Conservation (phyloP, 306 rosid species). For the Quercus alba region DNA sequence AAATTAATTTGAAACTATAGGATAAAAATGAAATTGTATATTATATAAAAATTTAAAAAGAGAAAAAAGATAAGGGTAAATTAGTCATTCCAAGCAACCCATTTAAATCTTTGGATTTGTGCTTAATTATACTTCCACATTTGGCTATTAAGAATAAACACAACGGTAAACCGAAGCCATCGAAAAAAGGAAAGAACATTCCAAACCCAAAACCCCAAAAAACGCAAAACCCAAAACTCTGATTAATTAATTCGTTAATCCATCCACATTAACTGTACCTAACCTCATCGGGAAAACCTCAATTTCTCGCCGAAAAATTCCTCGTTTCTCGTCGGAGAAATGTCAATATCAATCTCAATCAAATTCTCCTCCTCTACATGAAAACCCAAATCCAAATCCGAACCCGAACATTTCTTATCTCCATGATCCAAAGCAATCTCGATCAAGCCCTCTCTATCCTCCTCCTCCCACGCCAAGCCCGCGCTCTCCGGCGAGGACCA, state of each 20-base stretch:
- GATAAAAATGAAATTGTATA: no score
- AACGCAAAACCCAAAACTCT: conserved; percentile 11
- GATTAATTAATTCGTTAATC: conserved; percentile 6
- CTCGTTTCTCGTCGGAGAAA: conserved; percentile 13
- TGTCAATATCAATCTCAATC: conserved; percentile 56
- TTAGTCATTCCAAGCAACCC: neutral
- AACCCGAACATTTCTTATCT: conserved; percentile 15
- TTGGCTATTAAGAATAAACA: conserved; percentile 6
- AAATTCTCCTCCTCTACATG: conserved; percentile 52
- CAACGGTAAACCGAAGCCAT: conserved; percentile 26
- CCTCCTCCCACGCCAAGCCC: conserved; percentile 63
- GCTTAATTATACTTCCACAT: conserved; percentile 31
- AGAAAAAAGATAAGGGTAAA: neutral
- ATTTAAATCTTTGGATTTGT: conserved; percentile 30
- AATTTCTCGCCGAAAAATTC: conserved; percentile 32
- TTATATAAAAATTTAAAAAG: no score
- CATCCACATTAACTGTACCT: conserved; percentile 34
- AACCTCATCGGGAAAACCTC: conserved; percentile 34
- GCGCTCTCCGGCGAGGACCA: conserved; percentile 50
- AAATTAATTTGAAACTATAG: no score
- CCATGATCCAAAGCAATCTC: conserved; percentile 73
- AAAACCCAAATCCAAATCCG: conserved; percentile 21
- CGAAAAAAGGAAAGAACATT: conserved; percentile 1
- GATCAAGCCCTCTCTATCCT: conserved; percentile 74
- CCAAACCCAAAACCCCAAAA: conserved; percentile 13